phyloP scores from a whole-genome alignment of 2,329 filamentous ascomycete genomes.

The Apiospora rasikravindrae region DNA sequence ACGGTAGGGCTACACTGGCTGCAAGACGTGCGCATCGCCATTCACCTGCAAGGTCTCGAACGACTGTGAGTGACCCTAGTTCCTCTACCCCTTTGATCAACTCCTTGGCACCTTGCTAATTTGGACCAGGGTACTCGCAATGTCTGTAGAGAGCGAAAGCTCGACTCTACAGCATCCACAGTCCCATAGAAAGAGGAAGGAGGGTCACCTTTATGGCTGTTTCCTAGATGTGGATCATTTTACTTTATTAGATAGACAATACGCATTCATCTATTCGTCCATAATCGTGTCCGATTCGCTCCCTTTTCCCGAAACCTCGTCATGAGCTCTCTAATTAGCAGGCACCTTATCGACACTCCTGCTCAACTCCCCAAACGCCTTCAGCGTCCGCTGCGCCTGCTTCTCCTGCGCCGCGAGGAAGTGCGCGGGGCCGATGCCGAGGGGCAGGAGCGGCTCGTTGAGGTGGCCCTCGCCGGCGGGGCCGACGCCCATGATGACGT shows the following conservation, averaged over 20 bases:
- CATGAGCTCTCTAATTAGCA: not conserved
- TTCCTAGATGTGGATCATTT: not conserved
- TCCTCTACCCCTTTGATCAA: not conserved
- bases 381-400: slow-evolving; percentile 40
- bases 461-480: slow-evolving; percentile 45
- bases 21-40: not conserved
- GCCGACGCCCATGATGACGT: slow-evolving; percentile 47
- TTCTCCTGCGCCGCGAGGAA: slow-evolving; percentile 39
- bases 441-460: slow-evolving; percentile 44
- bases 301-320: not conserved
- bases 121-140: slow-evolving; percentile 3
- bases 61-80: slow-evolving; percentile 18
- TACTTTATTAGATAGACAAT: not conserved
- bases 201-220: not conserved
- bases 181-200: not conserved
- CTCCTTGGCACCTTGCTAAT: not conserved
- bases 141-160: not conserved
- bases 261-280: no score
- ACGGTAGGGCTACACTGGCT: not conserved
- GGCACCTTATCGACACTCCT: slow-evolving; percentile 25
- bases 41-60: slow-evolving; percentile 21
- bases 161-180: no score
- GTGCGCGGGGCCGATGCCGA: slow-evolving; percentile 47
- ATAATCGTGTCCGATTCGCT: no score
- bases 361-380: slow-evolving; percentile 42